Percentiles rank a stretch among this genome's conserved stretches.
Evolutionary conservation across 495 filamentous ascomycete species (phyloP).

Genomic region (Penicillium cosmopolitanum): DNA sequence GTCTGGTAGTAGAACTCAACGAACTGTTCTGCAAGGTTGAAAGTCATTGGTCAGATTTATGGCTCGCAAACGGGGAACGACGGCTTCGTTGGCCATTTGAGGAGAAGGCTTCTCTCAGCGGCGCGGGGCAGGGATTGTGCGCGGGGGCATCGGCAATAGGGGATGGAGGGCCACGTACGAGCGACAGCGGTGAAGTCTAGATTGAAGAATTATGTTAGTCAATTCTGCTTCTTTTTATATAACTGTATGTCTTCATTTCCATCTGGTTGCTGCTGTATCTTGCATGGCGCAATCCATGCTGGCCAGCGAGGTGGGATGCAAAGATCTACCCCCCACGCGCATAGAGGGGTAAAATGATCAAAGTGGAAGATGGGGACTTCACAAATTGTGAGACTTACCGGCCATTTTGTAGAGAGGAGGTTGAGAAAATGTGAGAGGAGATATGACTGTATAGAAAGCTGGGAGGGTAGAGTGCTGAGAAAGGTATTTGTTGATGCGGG

Average conservation of each 20-base stretch:
- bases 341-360: constrained; percentile 1
- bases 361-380: background rate
- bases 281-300: constrained; percentile 19
- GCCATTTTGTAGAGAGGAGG: constrained; percentile 41
- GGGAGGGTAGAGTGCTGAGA: constrained; percentile 7
- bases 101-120: constrained; percentile 1
- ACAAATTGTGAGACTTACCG: constrained; percentile 30
- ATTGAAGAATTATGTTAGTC: constrained; percentile 22
- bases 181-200: constrained; percentile 58
- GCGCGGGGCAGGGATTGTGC: constrained; percentile 12
- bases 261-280: constrained; percentile 8
- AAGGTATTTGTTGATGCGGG: constrained; percentile 40
- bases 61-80: background rate
- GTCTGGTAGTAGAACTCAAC: constrained; percentile 85
- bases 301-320: constrained; percentile 25
- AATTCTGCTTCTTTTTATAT: background rate
- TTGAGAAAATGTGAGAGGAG: background rate
- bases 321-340: constrained; percentile 8
- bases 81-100: background rate
- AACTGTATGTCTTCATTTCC: background rate
- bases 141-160: constrained; percentile 12
- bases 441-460: constrained; percentile 17
- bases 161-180: constrained; percentile 46
- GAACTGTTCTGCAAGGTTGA: constrained; percentile 67
- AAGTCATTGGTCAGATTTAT: constrained; percentile 21